Evolutionary conservation across 768 basidiomycete species (phyloP).

Genomic region (Mycena alexandri): DNA sequence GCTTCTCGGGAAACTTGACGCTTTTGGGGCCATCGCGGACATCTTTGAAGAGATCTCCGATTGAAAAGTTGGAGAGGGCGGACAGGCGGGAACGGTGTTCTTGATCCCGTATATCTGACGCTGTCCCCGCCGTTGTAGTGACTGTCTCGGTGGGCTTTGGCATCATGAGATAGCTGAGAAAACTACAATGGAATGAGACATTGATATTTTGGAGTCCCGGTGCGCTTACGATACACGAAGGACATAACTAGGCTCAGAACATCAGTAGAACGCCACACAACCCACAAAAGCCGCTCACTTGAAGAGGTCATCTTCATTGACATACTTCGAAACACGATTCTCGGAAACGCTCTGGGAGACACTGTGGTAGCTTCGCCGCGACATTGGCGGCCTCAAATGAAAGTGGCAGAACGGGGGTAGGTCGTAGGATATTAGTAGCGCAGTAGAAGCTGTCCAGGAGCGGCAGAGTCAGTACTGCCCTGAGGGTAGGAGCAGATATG

Average conservation of each 20-base stretch:
- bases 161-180: constrained; percentile 77
- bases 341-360: constrained; percentile 74
- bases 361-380: constrained; percentile 82
- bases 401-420: background rate
- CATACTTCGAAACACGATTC: constrained; percentile 79
- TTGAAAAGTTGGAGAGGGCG: constrained; percentile 74
- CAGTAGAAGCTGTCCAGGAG: constrained; percentile 25
- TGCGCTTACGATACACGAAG: constrained; percentile 84
- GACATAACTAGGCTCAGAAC: constrained; percentile 67
- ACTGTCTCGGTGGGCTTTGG: constrained; percentile 64
- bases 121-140: constrained; percentile 48
- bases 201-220: constrained; percentile 28
- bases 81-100: constrained; percentile 80
- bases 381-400: constrained; percentile 57
- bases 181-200: constrained; percentile 55
- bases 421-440: constrained; percentile 21
- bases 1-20: constrained; percentile 94
- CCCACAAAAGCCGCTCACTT: constrained; percentile 61
- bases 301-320: constrained; percentile 89
- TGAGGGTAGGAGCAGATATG: constrained; percentile 1
- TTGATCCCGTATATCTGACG: constrained; percentile 55
- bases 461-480: constrained; percentile 9
- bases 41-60: constrained; percentile 87
- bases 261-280: constrained; percentile 6
- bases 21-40: constrained; percentile 83